Evolutionary conservation across 1,284 basidiomycete genomes (phyloP).

Genomic region (Quambalaria eucalypti): DNA sequence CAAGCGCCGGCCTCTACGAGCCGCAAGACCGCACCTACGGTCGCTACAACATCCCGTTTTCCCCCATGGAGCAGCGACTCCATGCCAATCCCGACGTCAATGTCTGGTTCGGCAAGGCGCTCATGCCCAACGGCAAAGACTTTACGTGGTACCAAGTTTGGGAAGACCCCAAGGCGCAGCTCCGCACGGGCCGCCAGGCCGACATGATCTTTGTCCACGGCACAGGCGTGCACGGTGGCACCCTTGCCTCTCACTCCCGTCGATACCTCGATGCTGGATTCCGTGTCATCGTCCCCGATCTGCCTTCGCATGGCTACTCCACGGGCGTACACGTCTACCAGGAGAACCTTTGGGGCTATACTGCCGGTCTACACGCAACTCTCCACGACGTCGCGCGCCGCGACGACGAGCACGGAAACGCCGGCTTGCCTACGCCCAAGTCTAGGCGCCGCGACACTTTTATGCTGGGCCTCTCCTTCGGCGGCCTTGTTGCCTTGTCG

Average conservation of each 20-base stretch:
- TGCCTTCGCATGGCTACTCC: slow-evolving; percentile 41
- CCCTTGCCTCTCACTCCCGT: slow-evolving; percentile 36
- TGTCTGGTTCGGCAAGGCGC: slow-evolving; percentile 29
- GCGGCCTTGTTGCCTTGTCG: slow-evolving; percentile 32
- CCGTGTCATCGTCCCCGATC: slow-evolving; percentile 39
- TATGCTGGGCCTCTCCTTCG: slow-evolving; percentile 42
- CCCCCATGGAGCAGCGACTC: slow-evolving; percentile 39
- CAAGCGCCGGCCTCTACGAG: slow-evolving; percentile 19
- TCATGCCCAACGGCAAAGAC: slow-evolving; percentile 38
- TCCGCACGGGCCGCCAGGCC: slow-evolving; percentile 25
- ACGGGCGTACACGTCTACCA: slow-evolving; percentile 42
- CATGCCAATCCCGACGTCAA: slow-evolving; percentile 37
- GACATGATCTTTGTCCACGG: slow-evolving; percentile 42
- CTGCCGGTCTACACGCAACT: slow-evolving; percentile 27
- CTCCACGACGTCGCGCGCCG: slow-evolving; percentile 34
- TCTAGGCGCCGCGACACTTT: slow-evolving; percentile 32
- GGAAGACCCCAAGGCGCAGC: slow-evolving; percentile 28
- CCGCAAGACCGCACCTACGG: slow-evolving; percentile 32
- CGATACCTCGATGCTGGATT: slow-evolving; percentile 41
- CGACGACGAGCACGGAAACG: slow-evolving; percentile 16
- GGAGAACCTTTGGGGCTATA: slow-evolving; percentile 20
- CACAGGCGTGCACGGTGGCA: slow-evolving; percentile 43
- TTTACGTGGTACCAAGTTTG: slow-evolving; percentile 45
- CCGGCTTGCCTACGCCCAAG: slow-evolving; percentile 12
- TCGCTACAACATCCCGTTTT: slow-evolving; percentile 29